Evolutionary conservation across 805 yeast genomes (phyloP), one percentile per base, ranked within the genome.

Genomic region (Wickerhamiella alocasiicola): DNA sequence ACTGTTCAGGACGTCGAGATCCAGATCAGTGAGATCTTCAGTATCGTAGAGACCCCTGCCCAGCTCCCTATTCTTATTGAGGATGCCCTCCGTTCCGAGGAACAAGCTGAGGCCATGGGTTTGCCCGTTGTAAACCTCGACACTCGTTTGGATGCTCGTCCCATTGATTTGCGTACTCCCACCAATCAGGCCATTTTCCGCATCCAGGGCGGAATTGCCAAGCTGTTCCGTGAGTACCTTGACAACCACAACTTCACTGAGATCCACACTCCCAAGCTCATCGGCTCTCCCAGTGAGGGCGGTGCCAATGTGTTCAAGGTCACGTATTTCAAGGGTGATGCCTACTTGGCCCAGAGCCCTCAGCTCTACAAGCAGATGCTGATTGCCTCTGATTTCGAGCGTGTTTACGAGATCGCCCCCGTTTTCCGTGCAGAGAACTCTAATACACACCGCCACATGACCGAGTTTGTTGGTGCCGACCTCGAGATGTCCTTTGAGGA

Each of bases 391-490:
- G 99, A 91, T 67, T 91, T 88, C 55, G 98, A 91, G 69, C 76
- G 75, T 55, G 99, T 91, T 36, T 91, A 76, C 60, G 99, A 91
- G 68, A 72, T 91, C 56, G 97, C 91, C 2, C 97, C 99, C 27
- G 97, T 91, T 32, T 91, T 91, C 74, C 77, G 99, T 66, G 99
- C 99, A 44, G 99, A 91, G 65, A 88, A 91, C 71, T 88, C 97
- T 47, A 87, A 91, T 70, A 88, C 98, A 16, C 97, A 91, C 64
- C 87, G 99, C 68, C 99, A 91, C 65, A 79, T 91, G 94, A 91
- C 99, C 43, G 99, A 91, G 66, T 91, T 91, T 62, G 81, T 81
- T 47, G 99, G 99, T 44, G 76, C 93, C 55, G 99, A 91, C 70
- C 66, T 91, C 66, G 99, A 91, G 66, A 85, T 91, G 94, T 82